These are phyloP conservation scores for Corniculantispora saksenae DNA, from an alignment of 2,329 filamentous ascomycete species.

Conservation along the genomic window DNA sequence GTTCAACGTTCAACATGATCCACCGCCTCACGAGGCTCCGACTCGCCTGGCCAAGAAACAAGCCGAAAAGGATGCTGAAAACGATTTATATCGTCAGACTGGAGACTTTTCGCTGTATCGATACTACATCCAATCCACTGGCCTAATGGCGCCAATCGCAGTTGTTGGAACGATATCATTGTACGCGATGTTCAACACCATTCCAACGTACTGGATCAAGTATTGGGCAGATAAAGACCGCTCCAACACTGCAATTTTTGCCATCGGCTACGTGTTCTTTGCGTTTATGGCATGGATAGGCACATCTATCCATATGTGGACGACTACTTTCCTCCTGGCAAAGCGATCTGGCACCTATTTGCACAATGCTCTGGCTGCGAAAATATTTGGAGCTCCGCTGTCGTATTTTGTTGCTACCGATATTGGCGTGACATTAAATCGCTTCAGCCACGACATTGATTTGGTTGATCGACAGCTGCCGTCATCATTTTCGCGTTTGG, in stretches of 20 bases:
- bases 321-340: constrained; percentile 35
- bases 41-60: not conserved
- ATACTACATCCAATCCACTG: constrained; percentile 35
- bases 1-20: not conserved
- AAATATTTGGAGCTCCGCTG: constrained; percentile 33
- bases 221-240: constrained; percentile 37
- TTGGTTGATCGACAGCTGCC: constrained; percentile 42
- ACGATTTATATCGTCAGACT: constrained; percentile 20
- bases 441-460: constrained; percentile 44
- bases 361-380: constrained; percentile 20
- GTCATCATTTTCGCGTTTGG: constrained; percentile 32
- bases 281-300: constrained; percentile 34
- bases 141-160: constrained; percentile 29
- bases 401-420: constrained; percentile 42
- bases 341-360: constrained; percentile 37
- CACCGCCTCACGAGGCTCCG: not conserved
- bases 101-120: constrained; percentile 40
- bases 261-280: constrained; percentile 37
- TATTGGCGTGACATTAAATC: constrained; percentile 41
- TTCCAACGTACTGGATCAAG: constrained; percentile 42
- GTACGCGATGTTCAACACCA: constrained; percentile 37
- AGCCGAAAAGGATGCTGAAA: constrained; percentile 10
- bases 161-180: constrained; percentile 28
- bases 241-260: constrained; percentile 32
- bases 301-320: constrained; percentile 33